Evolutionary conservation across 1,284 basidiomycete genomes (phyloP).

Genomic region (Ceratobasidium sp.): DNA sequence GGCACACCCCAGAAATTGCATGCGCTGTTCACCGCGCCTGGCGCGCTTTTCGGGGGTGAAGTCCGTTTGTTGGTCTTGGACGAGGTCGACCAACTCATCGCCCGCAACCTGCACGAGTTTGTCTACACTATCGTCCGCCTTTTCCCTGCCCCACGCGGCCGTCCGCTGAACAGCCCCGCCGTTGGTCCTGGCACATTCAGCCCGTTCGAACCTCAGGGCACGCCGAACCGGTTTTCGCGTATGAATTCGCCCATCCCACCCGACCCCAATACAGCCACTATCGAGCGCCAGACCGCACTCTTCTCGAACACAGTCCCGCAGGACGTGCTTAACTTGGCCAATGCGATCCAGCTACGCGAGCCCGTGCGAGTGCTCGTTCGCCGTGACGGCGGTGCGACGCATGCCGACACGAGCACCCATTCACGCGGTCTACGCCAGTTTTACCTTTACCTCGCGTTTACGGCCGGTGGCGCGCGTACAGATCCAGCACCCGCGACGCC

Average conservation of each 20-base stretch:
- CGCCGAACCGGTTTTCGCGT: constrained; percentile 35
- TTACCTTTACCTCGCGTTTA: constrained; percentile 92
- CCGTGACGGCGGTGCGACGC: constrained; percentile 88
- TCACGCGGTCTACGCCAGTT: constrained; percentile 90
- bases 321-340: constrained; percentile 90
- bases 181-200: constrained; percentile 56
- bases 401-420: constrained; percentile 73
- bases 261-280: constrained; percentile 54
- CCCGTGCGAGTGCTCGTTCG: constrained; percentile 95
- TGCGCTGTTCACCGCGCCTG: constrained; percentile 86
- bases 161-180: constrained; percentile 58
- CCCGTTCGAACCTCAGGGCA: constrained; percentile 62
- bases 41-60: constrained; percentile 79
- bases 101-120: constrained; percentile 94
- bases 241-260: constrained; percentile 46
- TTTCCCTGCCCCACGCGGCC: constrained; percentile 84
- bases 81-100: constrained; percentile 97
- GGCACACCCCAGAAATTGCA: constrained; percentile 97
- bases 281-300: constrained; percentile 93
- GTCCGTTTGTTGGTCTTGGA: constrained; percentile 94
- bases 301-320: constrained; percentile 96
- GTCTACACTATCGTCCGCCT: constrained; percentile 93
- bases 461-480: constrained; percentile 74
- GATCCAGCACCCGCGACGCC: constrained; percentile 66
- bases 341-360: constrained; percentile 89